Percentiles rank a stretch among this genome's conserved stretches.
phyloP scores from a whole-genome alignment of 2,329 filamentous ascomycete species.

The Fusarium pseudoanthophilum region DNA sequence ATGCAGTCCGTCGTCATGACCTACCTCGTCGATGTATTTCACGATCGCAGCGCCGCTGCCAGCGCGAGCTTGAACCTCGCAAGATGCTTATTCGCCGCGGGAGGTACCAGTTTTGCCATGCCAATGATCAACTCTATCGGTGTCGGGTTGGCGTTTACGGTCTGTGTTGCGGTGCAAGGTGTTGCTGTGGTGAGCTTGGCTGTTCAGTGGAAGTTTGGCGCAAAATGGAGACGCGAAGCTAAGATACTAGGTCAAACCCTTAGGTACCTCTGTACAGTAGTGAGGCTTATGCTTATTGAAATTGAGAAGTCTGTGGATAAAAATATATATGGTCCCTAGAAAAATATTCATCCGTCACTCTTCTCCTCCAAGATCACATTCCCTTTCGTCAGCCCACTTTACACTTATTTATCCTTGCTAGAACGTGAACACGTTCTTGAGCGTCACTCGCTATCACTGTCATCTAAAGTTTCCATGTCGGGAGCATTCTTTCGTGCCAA shows the following conservation, averaged over 20 bases:
- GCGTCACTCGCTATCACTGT: background rate
- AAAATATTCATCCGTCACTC: rapidly evolving
- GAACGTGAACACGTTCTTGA: rapidly evolving
- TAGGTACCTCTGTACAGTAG: rapidly evolving
- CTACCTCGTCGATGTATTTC: conserved; percentile 65
- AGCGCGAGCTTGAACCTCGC: conserved; percentile 65
- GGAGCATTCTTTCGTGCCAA: rapidly evolving
- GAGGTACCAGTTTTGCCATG: conserved; percentile 60
- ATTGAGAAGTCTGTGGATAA: rapidly evolving
- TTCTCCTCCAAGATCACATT: rapidly evolving
- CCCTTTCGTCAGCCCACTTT: background rate
- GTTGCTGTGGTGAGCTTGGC: conserved; percentile 50
- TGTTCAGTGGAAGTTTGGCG: background rate
- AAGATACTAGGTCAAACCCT: rapidly evolving
- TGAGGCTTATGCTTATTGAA: rapidly evolving
- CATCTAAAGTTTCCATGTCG: background rate
- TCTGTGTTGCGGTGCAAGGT: conserved; percentile 56
- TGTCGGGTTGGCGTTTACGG: conserved; percentile 58
- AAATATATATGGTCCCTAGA: rapidly evolving
- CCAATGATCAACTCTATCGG: conserved; percentile 60
- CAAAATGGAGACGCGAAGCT: background rate
- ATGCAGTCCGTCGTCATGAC: conserved; percentile 61
- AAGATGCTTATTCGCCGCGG: conserved; percentile 62
- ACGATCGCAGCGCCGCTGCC: conserved; percentile 61
- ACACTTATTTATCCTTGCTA: rapidly evolving